Base-by-base conservation (phyloP, 2,329 filamentous ascomycete species). In the Cryoendolithus antarcticus region DNA sequence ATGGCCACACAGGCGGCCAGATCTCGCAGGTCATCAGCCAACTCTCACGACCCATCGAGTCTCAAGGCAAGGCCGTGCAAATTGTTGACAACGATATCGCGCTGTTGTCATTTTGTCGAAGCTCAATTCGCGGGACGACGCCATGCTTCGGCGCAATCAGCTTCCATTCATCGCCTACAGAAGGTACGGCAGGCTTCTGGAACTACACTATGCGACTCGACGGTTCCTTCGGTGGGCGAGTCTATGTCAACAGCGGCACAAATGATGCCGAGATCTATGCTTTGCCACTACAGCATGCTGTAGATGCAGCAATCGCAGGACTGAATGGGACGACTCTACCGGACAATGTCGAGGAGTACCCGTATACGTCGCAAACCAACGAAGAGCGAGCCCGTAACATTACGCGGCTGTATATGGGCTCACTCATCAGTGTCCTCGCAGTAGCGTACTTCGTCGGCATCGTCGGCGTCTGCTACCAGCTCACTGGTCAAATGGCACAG, bases 201-300 rank as follows among this genome's bases (percentile, higher is more conserved):
- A 91, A 91, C 60, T 95, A 94, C 56, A 88, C 84, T 0, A 68
- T 94, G 19, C 71, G 83, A 41, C 77, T 77, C 3, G 88, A 94
- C 56, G 80, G 80, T 30, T 69, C 75, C 1, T 67, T 93, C 41
- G 78, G 79, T n/a, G 57, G 62, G 7, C 73, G 70, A 39, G 77
- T 93, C 44, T 70, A 80, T 46, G 72, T 81, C 28, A 66, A 77
- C 28, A 65, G 66, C 11, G 60, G 68, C 33, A 68, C 71, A 48
- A 93, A 93, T 54, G 81, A 85, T 56, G 75, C 75, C 36, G 71
- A 94, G 58, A 66, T 89, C 13, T 93, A 86, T 51, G 62, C 82
- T 32, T 64, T 93, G 12, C 86, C 86, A 1, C 65, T 93, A 15
- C 86, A 93, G 57, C 75, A 77, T 44, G 77, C 83, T 7, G 74